A percentile compares a stretch with the other conserved stretches of the same genome.
Evolutionary conservation across 129 eudicot genomes (phyloP).

Genomic region (Scalesia atractyloides): DNA sequence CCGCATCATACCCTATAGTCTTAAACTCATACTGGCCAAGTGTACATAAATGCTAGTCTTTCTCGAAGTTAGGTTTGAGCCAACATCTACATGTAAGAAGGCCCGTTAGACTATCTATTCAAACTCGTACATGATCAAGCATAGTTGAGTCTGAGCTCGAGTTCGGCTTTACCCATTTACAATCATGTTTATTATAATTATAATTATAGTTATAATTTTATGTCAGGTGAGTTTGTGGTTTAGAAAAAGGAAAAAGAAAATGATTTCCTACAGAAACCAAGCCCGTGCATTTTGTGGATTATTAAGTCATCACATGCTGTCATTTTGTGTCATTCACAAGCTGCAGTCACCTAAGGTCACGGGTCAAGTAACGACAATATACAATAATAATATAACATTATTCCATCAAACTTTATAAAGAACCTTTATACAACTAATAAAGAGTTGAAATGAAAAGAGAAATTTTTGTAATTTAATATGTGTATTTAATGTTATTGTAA

Average conservation of each 20-base stretch:
- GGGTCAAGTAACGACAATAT: conserved; percentile 26
- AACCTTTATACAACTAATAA: too few relatives aligned
- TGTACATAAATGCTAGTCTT: too few relatives aligned
- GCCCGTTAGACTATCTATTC: too few relatives aligned
- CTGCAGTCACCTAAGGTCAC: conserved; percentile 17
- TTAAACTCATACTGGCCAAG: too few relatives aligned
- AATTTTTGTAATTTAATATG: too few relatives aligned
- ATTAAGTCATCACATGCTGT: conserved; percentile 22
- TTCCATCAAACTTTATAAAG: neutral
- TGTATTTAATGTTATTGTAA: too few relatives aligned
- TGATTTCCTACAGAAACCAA: neutral
- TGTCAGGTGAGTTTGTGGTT: neutral
- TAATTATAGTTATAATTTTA: neutral
- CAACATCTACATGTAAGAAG: too few relatives aligned
- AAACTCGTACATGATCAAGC: too few relatives aligned
- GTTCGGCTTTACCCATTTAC: neutral
- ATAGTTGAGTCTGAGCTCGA: neutral
- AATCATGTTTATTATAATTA: neutral
- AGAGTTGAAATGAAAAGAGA: too few relatives aligned
- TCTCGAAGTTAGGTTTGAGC: too few relatives aligned
- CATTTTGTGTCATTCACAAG: conserved; percentile 30
- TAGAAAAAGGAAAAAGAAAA: neutral
- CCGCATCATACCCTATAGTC: too few relatives aligned
- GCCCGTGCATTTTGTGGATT: conserved; percentile 21
- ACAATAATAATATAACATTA: neutral